Percentiles rank a stretch among this genome's conserved stretches.
Evolutionary conservation across 1,284 basidiomycete species (phyloP).

Genomic region (Leucoagaricus sp.): DNA sequence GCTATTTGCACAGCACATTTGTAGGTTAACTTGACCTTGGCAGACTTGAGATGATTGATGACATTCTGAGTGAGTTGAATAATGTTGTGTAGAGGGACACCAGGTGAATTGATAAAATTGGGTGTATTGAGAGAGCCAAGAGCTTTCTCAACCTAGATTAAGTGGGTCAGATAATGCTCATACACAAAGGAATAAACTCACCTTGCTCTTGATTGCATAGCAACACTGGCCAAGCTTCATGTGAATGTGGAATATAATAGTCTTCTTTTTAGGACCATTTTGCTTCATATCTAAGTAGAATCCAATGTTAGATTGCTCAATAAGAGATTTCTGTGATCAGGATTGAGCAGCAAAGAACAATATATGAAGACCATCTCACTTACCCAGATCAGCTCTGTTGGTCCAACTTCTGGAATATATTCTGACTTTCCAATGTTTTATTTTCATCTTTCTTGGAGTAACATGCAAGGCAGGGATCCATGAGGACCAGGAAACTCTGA

Average conservation of each 20-base stretch:
- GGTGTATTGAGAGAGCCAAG: not conserved
- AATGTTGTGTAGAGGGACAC: not conserved
- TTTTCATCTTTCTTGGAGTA: not conserved
- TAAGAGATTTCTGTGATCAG: not conserved
- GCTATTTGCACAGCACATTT: not conserved
- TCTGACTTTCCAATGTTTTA: not conserved
- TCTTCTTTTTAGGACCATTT: not conserved
- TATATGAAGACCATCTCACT: not conserved
- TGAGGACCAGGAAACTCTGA: not conserved
- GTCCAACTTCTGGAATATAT: not conserved
- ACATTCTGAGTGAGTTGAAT: not conserved
- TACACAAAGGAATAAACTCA: not conserved
- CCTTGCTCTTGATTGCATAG: not conserved
- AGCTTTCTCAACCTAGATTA: not conserved
- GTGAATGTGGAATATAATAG: not conserved
- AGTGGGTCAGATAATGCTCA: not conserved
- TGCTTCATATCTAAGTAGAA: not conserved
- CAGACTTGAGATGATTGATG: not conserved
- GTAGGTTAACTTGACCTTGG: not conserved
- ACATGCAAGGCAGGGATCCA: not conserved
- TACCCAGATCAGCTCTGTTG: not conserved
- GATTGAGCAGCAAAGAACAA: not conserved
- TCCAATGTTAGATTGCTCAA: not conserved
- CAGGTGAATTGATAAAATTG: not conserved
- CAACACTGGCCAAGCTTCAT: not conserved